Conservation (phyloP, 805 yeast genomes). For the Zygosaccharomyces kombuchaensis region DNA sequence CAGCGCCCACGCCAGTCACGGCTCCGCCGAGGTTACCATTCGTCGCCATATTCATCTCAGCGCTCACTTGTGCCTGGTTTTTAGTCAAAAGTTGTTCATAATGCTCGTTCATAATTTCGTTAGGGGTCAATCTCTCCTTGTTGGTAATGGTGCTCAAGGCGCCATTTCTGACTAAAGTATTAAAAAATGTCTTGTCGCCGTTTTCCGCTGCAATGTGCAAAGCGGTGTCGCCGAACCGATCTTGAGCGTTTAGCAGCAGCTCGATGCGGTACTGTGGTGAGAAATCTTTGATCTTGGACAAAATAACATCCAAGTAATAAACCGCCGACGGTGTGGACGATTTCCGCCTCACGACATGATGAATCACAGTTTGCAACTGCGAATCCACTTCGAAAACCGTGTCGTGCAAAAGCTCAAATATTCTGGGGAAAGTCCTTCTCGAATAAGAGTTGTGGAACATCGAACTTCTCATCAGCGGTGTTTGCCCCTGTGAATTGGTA, state of each 20-base stretch:
- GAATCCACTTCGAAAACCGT: slow-evolving; percentile 76
- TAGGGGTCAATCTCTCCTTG: slow-evolving; percentile 28
- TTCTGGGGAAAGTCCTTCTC: slow-evolving; percentile 70
- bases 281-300: slow-evolving; percentile 66
- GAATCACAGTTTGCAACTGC: slow-evolving; percentile 72
- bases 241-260: slow-evolving; percentile 58
- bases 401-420: slow-evolving; percentile 70
- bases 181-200: slow-evolving; percentile 51
- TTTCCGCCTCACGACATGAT: slow-evolving; percentile 73
- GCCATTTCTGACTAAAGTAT: slow-evolving; percentile 27
- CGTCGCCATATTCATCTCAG: neutral
- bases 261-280: slow-evolving; percentile 59
- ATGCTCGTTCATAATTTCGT: slow-evolving; percentile 39
- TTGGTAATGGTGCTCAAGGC: slow-evolving; percentile 47
- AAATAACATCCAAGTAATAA: slow-evolving; percentile 72
- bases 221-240: slow-evolving; percentile 82
- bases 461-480: slow-evolving; percentile 80
- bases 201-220: slow-evolving; percentile 74
- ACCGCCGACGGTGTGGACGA: slow-evolving; percentile 73
- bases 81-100: slow-evolving; percentile 13
- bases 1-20: neutral
- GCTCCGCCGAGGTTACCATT: slow-evolving; percentile 3
- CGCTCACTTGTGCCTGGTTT: slow-evolving; percentile 11
- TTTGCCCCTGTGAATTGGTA: slow-evolving; percentile 70
- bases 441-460: slow-evolving; percentile 85